phyloP scores from a whole-genome alignment of 441 rosid species.

The Codiaeum variegatum region DNA sequence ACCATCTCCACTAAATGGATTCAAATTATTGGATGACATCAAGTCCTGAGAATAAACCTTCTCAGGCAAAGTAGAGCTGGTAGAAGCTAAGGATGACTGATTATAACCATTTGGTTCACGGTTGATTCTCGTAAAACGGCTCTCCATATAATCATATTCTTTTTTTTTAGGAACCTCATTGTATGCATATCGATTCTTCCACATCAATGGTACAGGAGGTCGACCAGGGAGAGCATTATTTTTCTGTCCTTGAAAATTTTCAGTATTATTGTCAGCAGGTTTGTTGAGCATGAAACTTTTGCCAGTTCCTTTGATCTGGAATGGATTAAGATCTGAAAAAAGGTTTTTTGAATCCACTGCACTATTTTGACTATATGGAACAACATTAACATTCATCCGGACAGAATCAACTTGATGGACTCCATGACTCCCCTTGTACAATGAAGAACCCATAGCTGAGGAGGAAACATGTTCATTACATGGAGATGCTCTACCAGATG shows the following conservation, averaged over 20 bases:
- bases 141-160: constrained; percentile 66
- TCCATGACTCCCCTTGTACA: constrained; percentile 63
- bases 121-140: constrained; percentile 60
- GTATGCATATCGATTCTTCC: constrained; percentile 74
- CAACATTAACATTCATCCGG: constrained; percentile 74
- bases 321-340: constrained; percentile 94
- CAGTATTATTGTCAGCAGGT: constrained; percentile 47
- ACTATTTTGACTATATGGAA: constrained; percentile 62
- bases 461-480: constrained; percentile 47
- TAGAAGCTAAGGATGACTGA: constrained; percentile 47
- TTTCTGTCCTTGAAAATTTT: constrained; percentile 55
- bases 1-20: constrained; percentile 37
- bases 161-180: constrained; percentile 84
- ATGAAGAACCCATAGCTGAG: constrained; percentile 41
- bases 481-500: constrained; percentile 34
- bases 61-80: constrained; percentile 45
- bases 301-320: constrained; percentile 80
- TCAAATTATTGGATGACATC: constrained; percentile 36
- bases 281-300: constrained; percentile 54
- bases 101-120: constrained; percentile 63
- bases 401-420: constrained; percentile 44
- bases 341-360: constrained; percentile 71
- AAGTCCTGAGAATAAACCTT: constrained; percentile 42
- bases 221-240: constrained; percentile 54
- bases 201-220: constrained; percentile 76